A percentile compares a stretch with the other conserved stretches of the same genome.
Conservation (phyloP, 495 filamentous ascomycete genomes). For the Penicilliopsis zonata region DNA sequence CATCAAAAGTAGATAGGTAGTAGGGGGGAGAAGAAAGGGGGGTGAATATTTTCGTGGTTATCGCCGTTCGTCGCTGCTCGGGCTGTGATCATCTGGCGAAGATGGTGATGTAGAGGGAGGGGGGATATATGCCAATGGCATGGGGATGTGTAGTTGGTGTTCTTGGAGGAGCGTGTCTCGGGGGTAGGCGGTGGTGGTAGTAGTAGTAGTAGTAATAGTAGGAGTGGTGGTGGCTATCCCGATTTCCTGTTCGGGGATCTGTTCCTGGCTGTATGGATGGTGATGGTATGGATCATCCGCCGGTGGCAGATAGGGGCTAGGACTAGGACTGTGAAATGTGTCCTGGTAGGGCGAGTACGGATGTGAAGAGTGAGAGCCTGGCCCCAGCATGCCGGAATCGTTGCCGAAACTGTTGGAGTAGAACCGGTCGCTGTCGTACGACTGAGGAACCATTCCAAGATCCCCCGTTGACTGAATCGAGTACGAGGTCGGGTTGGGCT, state of each 20-base stretch:
- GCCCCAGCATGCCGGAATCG: constrained; percentile 6
- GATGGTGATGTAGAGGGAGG: too few relatives aligned
- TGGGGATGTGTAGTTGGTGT: neutral
- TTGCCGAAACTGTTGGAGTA: constrained; percentile 7
- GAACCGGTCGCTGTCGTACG: constrained; percentile 15
- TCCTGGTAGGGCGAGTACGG: constrained; percentile 19
- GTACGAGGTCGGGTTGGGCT: constrained; percentile 22
- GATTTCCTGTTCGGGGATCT: neutral
- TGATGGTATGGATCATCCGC: neutral
- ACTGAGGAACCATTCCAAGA: constrained; percentile 4
- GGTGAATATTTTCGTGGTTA: neutral
- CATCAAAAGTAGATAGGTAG: neutral
- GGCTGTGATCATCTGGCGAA: neutral
- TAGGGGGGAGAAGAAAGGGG: neutral
- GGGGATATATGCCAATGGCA: neutral
- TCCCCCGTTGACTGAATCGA: constrained; percentile 2
- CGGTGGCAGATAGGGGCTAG: constrained; percentile 1
- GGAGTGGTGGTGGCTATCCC: too few relatives aligned
- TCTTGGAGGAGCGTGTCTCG: neutral
- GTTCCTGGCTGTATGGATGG: neutral
- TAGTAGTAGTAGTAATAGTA: neutral
- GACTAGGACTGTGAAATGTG: constrained; percentile 10
- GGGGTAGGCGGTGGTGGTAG: neutral
- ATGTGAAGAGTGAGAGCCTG: constrained; percentile 3
- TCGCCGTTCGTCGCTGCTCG: neutral